Evolutionary conservation across 2,329 filamentous ascomycete species (phyloP).

Genomic region (Trichophyton equinum): DNA sequence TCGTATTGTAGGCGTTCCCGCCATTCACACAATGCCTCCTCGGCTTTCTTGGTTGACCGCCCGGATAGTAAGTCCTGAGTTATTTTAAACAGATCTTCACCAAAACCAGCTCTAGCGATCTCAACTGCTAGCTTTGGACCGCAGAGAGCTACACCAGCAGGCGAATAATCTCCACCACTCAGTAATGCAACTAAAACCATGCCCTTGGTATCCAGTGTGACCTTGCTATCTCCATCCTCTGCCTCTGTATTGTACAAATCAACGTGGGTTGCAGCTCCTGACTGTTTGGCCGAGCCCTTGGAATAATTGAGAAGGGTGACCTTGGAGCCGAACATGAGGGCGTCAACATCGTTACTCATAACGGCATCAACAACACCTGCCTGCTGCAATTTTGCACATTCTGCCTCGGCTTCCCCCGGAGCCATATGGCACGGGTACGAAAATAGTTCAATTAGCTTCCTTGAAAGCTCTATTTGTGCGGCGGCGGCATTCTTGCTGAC

Average conservation of each 20-base stretch:
- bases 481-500: constrained; percentile 34
- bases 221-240: constrained; percentile 37
- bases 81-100: constrained; percentile 49
- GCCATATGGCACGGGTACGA: constrained; percentile 75
- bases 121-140: constrained; percentile 82
- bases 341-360: constrained; percentile 91
- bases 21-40: constrained; percentile 60
- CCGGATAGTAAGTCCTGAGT: background rate
- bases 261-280: constrained; percentile 62
- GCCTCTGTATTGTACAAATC: constrained; percentile 59
- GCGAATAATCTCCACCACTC: constrained; percentile 89
- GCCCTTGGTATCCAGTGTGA: constrained; percentile 59
- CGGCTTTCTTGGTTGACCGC: constrained; percentile 12
- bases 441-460: constrained; percentile 71
- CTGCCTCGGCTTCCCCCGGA: constrained; percentile 89
- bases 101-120: constrained; percentile 79
- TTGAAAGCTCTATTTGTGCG: constrained; percentile 56
- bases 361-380: constrained; percentile 83
- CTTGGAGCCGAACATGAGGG: constrained; percentile 88
- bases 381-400: constrained; percentile 76
- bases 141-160: constrained; percentile 75
- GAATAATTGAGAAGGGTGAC: constrained; percentile 73
- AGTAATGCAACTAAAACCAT: constrained; percentile 92
- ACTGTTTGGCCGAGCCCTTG: constrained; percentile 54
- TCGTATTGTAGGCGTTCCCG: constrained; percentile 59